phyloP scores from a whole-genome alignment of 73 alveolate species.

The Paramecium biaurelia region DNA sequence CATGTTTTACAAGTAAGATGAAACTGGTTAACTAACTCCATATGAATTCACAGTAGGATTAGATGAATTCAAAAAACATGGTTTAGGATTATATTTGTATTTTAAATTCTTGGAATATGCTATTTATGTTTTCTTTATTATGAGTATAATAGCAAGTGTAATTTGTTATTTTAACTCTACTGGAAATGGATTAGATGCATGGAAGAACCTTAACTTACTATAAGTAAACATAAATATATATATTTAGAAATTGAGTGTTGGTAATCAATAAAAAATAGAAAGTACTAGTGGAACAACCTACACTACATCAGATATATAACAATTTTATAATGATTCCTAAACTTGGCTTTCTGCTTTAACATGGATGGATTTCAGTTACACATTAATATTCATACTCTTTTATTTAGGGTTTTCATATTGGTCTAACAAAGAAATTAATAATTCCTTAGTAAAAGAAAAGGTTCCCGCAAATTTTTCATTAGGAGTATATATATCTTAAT shows the following conservation, averaged over 20 bases:
- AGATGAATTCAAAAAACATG: background rate
- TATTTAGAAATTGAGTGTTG: slow-evolving; percentile 15
- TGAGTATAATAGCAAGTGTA: slow-evolving; percentile 1
- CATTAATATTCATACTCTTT: slow-evolving; percentile 5
- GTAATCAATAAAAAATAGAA: background rate
- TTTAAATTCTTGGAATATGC: background rate
- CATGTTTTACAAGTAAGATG: background rate
- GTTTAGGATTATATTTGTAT: slow-evolving; percentile 5
- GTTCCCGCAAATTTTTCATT: background rate
- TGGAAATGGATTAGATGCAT: background rate
- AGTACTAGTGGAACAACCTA: background rate
- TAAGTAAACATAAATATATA: background rate
- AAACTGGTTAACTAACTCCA: background rate
- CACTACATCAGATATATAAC: background rate
- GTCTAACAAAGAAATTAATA: background rate
- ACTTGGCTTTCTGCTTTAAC: background rate
- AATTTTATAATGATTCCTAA: background rate
- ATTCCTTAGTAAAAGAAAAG: background rate
- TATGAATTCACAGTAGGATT: background rate
- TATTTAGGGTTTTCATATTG: background rate
- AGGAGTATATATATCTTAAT: background rate
- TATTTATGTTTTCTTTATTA: background rate
- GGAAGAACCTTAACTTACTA: background rate
- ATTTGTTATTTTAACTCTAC: background rate
- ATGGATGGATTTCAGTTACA: slow-evolving; percentile 25